These are phyloP conservation scores for Populus euphratica DNA, from an alignment of 345 rosid species.

Conservation along the genomic window DNA sequence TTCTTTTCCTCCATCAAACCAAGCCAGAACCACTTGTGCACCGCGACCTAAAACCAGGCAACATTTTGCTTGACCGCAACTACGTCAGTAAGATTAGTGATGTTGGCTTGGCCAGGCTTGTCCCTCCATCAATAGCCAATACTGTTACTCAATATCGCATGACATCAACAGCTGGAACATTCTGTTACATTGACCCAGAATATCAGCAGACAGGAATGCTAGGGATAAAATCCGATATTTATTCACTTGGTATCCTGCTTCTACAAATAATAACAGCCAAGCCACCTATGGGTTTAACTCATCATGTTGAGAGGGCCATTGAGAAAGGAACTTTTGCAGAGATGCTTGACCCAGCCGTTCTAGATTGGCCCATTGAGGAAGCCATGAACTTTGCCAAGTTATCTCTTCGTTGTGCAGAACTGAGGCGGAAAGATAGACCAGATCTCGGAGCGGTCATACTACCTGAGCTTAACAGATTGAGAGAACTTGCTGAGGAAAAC, in stretches of 20 bases:
- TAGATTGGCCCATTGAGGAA: slow-evolving; percentile 77
- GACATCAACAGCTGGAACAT: slow-evolving; percentile 92
- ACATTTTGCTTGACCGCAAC: slow-evolving; percentile 74
- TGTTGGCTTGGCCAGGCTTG: slow-evolving; percentile 88
- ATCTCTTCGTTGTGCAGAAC: slow-evolving; percentile 66
- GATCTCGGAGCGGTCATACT: slow-evolving; percentile 57
- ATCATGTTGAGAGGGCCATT: slow-evolving; percentile 55
- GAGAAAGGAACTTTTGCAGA: slow-evolving; percentile 50
- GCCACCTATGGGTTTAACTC: slow-evolving; percentile 87
- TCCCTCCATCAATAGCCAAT: slow-evolving; percentile 74
- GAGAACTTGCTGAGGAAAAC: slow-evolving; percentile 53
- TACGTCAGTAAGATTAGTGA: slow-evolving; percentile 89
- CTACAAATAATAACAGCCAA: slow-evolving; percentile 80
- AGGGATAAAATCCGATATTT: slow-evolving; percentile 75
- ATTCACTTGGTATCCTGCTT: slow-evolving; percentile 75
- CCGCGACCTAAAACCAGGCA: slow-evolving; percentile 87
- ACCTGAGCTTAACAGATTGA: slow-evolving; percentile 70
- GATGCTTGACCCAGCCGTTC: slow-evolving; percentile 52
- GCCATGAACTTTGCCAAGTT: slow-evolving; percentile 55
- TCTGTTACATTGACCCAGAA: slow-evolving; percentile 93
- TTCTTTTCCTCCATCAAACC: slow-evolving; percentile 83
- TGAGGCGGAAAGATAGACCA: slow-evolving; percentile 85
- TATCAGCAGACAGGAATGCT: slow-evolving; percentile 93
- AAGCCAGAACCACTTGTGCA: slow-evolving; percentile 95
- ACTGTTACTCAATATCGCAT: slow-evolving; percentile 69